Percentiles rank a stretch among this genome's conserved stretches.
These are phyloP conservation scores for Coffea canephora DNA, from an alignment of 257 asterid species.

Conservation along the genomic window DNA sequence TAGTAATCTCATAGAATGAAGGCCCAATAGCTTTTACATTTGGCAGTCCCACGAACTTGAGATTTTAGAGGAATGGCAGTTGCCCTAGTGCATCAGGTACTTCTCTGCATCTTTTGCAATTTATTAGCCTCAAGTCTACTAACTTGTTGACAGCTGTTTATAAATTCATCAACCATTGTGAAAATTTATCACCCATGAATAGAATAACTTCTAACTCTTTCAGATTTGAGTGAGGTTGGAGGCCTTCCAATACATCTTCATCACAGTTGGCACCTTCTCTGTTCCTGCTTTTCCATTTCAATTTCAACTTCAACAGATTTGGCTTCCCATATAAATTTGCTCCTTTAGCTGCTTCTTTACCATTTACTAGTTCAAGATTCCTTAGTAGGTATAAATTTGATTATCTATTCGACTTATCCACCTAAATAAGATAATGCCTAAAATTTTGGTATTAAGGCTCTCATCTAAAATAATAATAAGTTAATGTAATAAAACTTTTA, in stretches of 20 bases:
- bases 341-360: slow-evolving; percentile 19
- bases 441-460: too few relatives aligned
- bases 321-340: slow-evolving; percentile 23
- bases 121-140: not conserved
- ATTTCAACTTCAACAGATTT: slow-evolving; percentile 9
- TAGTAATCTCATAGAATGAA: slow-evolving; percentile 4
- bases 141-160: not conserved
- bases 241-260: slow-evolving; percentile 31
- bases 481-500: too few relatives aligned
- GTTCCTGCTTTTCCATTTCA: slow-evolving; percentile 13
- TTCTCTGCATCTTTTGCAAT: slow-evolving; percentile 12
- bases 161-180: slow-evolving; percentile 26
- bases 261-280: slow-evolving; percentile 1
- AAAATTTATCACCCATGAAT: slow-evolving; percentile 18
- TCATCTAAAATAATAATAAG: too few relatives aligned
- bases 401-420: too few relatives aligned
- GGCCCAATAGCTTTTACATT: slow-evolving; percentile 13
- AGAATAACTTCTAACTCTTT: not conserved
- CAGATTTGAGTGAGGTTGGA: slow-evolving; percentile 26
- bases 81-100: slow-evolving; percentile 16
- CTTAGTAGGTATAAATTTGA: too few relatives aligned
- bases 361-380: slow-evolving; percentile 22
- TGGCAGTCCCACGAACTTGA: not conserved
- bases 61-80: slow-evolving; percentile 19
- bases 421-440: too few relatives aligned